phyloP scores from a whole-genome alignment of 2,329 filamentous ascomycete genomes.

The Hypoxylon sp. region DNA sequence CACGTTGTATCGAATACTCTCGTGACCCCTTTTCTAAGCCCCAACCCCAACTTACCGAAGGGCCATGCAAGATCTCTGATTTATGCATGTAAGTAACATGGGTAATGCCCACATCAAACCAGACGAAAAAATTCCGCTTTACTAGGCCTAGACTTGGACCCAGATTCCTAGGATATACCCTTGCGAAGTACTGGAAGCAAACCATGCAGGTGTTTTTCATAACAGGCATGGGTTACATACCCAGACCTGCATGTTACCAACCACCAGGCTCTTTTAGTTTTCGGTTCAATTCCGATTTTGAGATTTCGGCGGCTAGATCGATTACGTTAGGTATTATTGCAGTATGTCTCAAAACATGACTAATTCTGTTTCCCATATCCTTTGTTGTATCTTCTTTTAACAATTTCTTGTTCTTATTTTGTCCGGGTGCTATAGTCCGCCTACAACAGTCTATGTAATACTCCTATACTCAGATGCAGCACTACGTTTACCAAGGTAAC shows the following conservation, averaged over 20 bases:
- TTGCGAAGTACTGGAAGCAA: conserved; percentile 9
- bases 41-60: conserved; percentile 9
- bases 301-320: conserved; percentile 16
- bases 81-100: conserved; percentile 20
- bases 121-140: conserved; percentile 11
- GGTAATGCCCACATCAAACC: conserved; percentile 13
- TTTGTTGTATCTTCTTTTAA: not conserved
- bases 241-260: conserved; percentile 26
- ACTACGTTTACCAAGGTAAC: not conserved
- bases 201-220: not conserved
- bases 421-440: not conserved
- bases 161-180: conserved; percentile 22
- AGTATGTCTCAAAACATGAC: too few species aligned
- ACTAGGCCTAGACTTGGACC: conserved; percentile 11
- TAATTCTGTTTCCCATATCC: not conserved
- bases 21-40: not conserved
- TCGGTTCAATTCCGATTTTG: conserved; percentile 15
- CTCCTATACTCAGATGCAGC: too few species aligned
- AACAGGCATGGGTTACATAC: conserved; percentile 12
- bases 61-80: conserved; percentile 18
- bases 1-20: conserved; percentile 4
- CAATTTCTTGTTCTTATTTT: not conserved
- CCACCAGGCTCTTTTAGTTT: conserved; percentile 23
- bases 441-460: too few species aligned
- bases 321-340: not conserved